phyloP scores from a whole-genome alignment of 2,329 filamentous ascomycete species.

The Sarocladium brachiariae region DNA sequence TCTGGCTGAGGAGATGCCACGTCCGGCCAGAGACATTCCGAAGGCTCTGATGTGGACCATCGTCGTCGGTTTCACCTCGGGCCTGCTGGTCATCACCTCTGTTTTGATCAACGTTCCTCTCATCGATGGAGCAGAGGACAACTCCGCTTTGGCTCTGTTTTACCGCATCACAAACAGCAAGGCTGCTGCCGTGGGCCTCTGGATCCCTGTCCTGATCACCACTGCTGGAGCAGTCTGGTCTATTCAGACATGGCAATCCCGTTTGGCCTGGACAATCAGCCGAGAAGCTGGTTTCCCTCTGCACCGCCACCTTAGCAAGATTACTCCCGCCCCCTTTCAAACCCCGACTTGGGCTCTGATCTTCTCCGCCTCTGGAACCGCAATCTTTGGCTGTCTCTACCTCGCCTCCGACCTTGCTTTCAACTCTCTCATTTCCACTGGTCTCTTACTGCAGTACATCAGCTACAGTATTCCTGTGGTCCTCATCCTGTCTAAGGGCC shows the following conservation, averaged over 20 bases:
- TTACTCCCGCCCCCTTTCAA: slow-evolving; percentile 17
- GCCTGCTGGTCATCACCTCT: background rate
- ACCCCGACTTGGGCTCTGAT: slow-evolving; percentile 20
- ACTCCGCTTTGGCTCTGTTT: background rate
- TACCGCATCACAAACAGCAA: slow-evolving; percentile 13
- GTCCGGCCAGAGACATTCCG: slow-evolving; percentile 18
- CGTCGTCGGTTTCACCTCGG: slow-evolving; percentile 11
- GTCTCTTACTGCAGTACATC: slow-evolving; percentile 20
- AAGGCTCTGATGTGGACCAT: slow-evolving; percentile 17
- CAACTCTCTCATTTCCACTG: slow-evolving; percentile 20
- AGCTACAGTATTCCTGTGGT: slow-evolving; percentile 22
- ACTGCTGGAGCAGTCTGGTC: slow-evolving; percentile 19
- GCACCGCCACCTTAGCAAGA: slow-evolving; percentile 17
- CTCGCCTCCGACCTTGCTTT: slow-evolving; percentile 21
- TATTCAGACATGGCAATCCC: slow-evolving; percentile 23
- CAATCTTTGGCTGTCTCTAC: slow-evolving; percentile 21
- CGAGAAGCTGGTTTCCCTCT: slow-evolving; percentile 20
- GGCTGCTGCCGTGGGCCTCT: slow-evolving; percentile 18
- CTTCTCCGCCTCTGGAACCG: slow-evolving; percentile 16
- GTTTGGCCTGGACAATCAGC: slow-evolving; percentile 22
- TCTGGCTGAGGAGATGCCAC: slow-evolving; percentile 23
- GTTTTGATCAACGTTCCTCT: slow-evolving; percentile 5
- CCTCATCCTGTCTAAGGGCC: slow-evolving; percentile 17
- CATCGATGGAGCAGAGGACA: background rate
- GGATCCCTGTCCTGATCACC: slow-evolving; percentile 18